Evolutionary conservation across 2,329 filamentous ascomycete genomes (phyloP), one percentile per base, ranked within the genome.

Genomic region (Fusarium robinianum): DNA sequence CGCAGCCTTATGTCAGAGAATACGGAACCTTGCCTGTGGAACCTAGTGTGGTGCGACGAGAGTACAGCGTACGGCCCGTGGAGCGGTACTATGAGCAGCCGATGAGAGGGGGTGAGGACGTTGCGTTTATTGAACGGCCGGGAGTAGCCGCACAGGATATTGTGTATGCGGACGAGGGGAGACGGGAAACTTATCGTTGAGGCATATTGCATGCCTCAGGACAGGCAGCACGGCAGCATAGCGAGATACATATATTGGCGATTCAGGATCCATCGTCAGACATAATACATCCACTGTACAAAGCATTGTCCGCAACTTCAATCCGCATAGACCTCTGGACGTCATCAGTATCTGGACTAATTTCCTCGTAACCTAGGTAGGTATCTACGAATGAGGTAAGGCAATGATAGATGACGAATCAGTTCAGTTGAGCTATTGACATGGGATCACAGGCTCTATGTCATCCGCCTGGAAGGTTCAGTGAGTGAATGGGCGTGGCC

Each of bases 81-180:
- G 74, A 77, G 41, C 65, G 66, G 36, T 76, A 73, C 43, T 76
- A 75, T 50, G 70, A 71, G 19, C 66, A 68, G 22, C 63, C 49
- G 26, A 35, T 57, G 35, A 57, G 60, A 34, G 62, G 55, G 24
- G 55, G 55, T 14, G 70, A 71, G 32, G 74, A 74, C 24, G 63
- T 74, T 27, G 62, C 71, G 3, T 78, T 73, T 39, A 65, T 76
- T 39, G 74, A 76, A 49, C 67, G 66, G 31, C 72, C 74, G 11
- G 65, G 67, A 37, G 67, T 65, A 33, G 61, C 66, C 17, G 63
- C 67, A 10, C 71, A 71, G 31, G 74, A 75, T 23, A 66, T 75
- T 17, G 65, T 73, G 14, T 79, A 78, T 50, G 57, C 69, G n/a
- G 71, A 75, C 26, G 68, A 72, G 49, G 63, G 42, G 8, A 62